Evolutionary conservation across 2,329 filamentous ascomycete genomes (phyloP).

Genomic region (Monilinia vaccinii-corymbosi): DNA sequence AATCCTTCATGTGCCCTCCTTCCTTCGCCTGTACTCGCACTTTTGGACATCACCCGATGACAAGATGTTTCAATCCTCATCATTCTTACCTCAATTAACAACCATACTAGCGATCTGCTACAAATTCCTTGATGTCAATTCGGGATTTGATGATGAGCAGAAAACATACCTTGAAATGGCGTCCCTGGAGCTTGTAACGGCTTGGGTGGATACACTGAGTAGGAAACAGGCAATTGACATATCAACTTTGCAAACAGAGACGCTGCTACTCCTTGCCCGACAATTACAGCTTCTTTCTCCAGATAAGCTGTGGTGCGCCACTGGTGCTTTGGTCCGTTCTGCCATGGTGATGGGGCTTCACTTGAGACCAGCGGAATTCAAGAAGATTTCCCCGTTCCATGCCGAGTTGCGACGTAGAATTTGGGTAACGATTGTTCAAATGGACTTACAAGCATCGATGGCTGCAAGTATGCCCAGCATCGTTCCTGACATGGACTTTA

Average conservation of each 20-base stretch:
- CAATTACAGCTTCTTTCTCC: constrained; percentile 7
- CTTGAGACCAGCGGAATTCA: constrained; percentile 42
- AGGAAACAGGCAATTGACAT: constrained; percentile 12
- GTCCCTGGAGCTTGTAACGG: constrained; percentile 7
- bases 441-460: constrained; percentile 41
- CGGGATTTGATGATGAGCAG: constrained; percentile 3
- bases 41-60: constrained; percentile 30
- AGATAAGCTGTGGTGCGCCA: constrained; percentile 12
- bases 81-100: constrained; percentile 12
- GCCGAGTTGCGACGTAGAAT: constrained; percentile 45
- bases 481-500: constrained; percentile 38
- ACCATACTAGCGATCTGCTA: constrained; percentile 11
- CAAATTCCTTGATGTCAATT: not conserved
- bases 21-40: constrained; percentile 33
- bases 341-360: constrained; percentile 50
- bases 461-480: constrained; percentile 42
- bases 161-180: constrained; percentile 11
- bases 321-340: constrained; percentile 40
- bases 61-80: constrained; percentile 1
- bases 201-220: constrained; percentile 11
- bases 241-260: constrained; percentile 10
- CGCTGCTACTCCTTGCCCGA: constrained; percentile 10
- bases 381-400: constrained; percentile 37
- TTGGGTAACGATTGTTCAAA: constrained; percentile 46
- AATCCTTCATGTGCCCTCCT: constrained; percentile 36